Evolutionary conservation across 345 rosid genomes (phyloP).

Genomic region (Moricandia moricandioides): DNA sequence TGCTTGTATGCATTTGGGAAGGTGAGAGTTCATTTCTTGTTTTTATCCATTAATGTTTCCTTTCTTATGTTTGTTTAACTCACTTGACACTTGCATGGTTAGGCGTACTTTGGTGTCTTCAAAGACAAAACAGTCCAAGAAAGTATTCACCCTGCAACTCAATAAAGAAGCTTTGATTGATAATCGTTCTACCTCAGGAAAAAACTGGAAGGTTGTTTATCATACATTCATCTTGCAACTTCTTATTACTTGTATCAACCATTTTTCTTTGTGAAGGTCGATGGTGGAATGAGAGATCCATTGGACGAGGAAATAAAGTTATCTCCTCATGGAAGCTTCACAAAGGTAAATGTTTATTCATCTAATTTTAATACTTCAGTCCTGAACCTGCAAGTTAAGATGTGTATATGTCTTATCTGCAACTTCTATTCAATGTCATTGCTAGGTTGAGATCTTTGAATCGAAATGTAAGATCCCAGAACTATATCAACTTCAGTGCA

Average conservation of each 20-base stretch:
- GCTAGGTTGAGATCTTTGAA: conserved; percentile 58
- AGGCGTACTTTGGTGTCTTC: conserved; percentile 67
- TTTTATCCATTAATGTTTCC: neutral
- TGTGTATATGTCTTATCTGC: neutral
- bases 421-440: conserved; percentile 1
- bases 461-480: conserved; percentile 36
- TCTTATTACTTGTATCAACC: neutral
- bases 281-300: conserved; percentile 61
- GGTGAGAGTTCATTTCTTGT: neutral
- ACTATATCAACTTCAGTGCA: conserved; percentile 49
- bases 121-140: conserved; percentile 53
- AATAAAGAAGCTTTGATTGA: conserved; percentile 44
- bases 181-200: conserved; percentile 34
- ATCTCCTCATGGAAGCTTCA: conserved; percentile 67
- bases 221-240: neutral
- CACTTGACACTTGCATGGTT: conserved; percentile 6
- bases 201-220: conserved; percentile 53
- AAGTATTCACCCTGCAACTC: conserved; percentile 39
- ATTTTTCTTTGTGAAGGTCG: conserved; percentile 38
- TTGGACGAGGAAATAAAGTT: conserved; percentile 42
- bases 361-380: neutral
- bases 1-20: conserved; percentile 35
- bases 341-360: conserved; percentile 29
- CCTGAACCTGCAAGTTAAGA: neutral
- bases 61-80: neutral